Conservation (phyloP, 2,329 filamentous ascomycete species). For the Pseudogymnoascus sp. region DNA sequence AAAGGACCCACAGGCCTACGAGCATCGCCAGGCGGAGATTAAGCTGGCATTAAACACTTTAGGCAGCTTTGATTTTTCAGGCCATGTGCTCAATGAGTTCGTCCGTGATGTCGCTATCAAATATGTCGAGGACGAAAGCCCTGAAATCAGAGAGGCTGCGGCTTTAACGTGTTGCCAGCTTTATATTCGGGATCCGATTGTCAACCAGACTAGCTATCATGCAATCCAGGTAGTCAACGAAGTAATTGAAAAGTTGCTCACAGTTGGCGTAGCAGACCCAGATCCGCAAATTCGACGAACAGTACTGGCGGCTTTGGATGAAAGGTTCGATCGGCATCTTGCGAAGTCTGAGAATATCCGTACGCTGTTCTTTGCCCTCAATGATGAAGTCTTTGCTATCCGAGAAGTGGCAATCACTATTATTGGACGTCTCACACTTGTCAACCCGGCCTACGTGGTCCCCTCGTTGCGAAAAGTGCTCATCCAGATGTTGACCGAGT, state of each 20-base stretch:
- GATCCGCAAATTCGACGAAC: slow-evolving; percentile 84
- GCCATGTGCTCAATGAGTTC: slow-evolving; percentile 94
- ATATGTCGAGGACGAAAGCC: slow-evolving; percentile 94
- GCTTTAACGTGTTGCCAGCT: slow-evolving; percentile 96
- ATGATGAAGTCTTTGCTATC: slow-evolving; percentile 89
- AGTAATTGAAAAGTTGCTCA: slow-evolving; percentile 93
- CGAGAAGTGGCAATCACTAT: slow-evolving; percentile 93
- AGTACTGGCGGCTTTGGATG: slow-evolving; percentile 82
- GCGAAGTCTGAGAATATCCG: slow-evolving; percentile 96
- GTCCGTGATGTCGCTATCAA: slow-evolving; percentile 96
- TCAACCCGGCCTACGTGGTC: slow-evolving; percentile 96
- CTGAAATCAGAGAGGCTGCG: slow-evolving; percentile 87
- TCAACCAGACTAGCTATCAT: slow-evolving; percentile 95
- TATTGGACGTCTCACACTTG: slow-evolving; percentile 82
- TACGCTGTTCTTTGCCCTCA: slow-evolving; percentile 88
- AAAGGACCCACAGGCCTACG: slow-evolving; percentile 75
- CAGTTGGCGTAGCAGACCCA: slow-evolving; percentile 87
- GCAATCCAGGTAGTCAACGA: slow-evolving; percentile 96
- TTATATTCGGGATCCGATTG: slow-evolving; percentile 92
- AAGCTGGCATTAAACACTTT: slow-evolving; percentile 90
- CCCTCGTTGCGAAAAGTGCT: slow-evolving; percentile 90
- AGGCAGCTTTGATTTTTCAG: slow-evolving; percentile 94
- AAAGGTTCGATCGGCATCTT: slow-evolving; percentile 92
- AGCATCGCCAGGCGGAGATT: slow-evolving; percentile 77
- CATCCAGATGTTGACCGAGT: slow-evolving; percentile 90